Base-by-base conservation (phyloP, 345 rosid genomes). In the Sonneratia alba region DNA sequence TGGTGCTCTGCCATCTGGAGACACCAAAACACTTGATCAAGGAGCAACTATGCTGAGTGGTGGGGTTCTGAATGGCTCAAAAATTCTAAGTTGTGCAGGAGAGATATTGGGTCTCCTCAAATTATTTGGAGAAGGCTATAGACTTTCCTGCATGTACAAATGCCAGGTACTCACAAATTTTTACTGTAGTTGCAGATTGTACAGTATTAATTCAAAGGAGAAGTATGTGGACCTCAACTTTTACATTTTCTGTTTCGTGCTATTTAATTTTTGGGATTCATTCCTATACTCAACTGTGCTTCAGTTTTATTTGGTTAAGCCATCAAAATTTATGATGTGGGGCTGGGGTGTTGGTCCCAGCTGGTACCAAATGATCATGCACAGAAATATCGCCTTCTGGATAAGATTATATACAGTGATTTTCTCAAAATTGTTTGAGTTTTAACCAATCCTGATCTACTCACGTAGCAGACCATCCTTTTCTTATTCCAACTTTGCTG, bases 101-200 rank as follows among this genome's bases (percentile, higher is more conserved):
- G 99, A 95, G 77, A 76, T 92, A 80, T 82, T 92, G 74, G 71
- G 85, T 77, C 94, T 95, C 79, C 79, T 95, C 74, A 89, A 90
- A 83, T 79, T 66, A 79, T 84, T 92, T 43, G 96, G 99, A 72
- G 99, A 95, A 86, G 99, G 94, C 75, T 95, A 85, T 79, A 89
- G 97, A 79, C 87, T 92, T 71, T 89, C 90, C 36, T 89, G 92
- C 88, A 70, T 86, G 84, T 89, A 92, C 81, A 85, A 84, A 76
- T 90, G 98, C 79, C 90, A 92, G 96, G 96, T 95, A 88, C 71
- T 38, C 14, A 43, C 36, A 37, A 36, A 37, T 63, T 71, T 42
- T 70, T 61, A 40, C 51, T 64, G 22, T 69, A 65, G 71, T 55
- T 63, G 70, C 27, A 68, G 7, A 22, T 68, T 42, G 24, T 45